Conservation (phyloP, 345 rosid genomes). For the Eucalyptus sp. region DNA sequence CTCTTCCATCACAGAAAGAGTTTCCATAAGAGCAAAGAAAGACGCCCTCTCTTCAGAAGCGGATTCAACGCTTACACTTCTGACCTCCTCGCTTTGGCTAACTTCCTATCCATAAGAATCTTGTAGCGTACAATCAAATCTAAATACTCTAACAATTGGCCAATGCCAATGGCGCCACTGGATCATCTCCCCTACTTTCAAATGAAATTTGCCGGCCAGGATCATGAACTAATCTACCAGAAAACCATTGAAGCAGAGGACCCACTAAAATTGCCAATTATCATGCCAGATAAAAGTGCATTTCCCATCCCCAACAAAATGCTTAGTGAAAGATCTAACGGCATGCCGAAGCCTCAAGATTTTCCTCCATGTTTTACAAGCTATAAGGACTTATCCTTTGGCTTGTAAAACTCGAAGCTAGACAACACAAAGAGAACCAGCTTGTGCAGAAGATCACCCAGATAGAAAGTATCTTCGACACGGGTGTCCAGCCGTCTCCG, state of each 20-base stretch:
- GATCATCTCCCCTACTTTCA: not conserved
- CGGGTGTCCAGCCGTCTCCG: not conserved
- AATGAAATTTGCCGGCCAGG: not conserved
- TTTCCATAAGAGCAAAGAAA: not conserved
- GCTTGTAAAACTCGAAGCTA: not conserved
- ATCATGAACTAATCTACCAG: not conserved
- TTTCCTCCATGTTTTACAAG: not conserved
- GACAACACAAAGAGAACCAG: not conserved
- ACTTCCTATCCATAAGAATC: not conserved
- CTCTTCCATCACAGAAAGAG: no score
- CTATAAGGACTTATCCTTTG: not conserved
- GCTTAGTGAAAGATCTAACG: not conserved
- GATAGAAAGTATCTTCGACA: not conserved
- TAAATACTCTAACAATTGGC: not conserved
- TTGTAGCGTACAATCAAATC: not conserved
- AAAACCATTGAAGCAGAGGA: not conserved
- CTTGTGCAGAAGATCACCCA: not conserved
- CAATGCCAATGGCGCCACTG: not conserved
- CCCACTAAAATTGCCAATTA: not conserved
- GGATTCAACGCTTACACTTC: not conserved
- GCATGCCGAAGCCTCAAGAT: not conserved
- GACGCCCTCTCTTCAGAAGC: not conserved
- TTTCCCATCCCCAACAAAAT: no score
- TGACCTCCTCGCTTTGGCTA: not conserved
- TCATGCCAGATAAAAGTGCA: not conserved